phyloP scores from a whole-genome alignment of 1,284 basidiomycete species.

The Microbotryum silenes-acaulis region DNA sequence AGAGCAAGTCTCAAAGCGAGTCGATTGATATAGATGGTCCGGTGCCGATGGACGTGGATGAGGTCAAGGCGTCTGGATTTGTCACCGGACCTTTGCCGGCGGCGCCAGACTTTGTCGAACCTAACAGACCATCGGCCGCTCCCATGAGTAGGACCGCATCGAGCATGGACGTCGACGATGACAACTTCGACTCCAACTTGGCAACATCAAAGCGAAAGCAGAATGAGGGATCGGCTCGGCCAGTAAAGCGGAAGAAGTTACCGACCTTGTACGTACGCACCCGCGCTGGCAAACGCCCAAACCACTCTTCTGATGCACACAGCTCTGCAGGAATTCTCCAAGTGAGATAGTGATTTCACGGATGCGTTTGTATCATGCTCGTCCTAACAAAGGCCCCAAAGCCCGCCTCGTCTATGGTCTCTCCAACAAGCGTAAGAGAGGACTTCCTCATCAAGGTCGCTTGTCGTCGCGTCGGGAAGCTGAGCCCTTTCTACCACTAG shows the following conservation, averaged over 20 bases:
- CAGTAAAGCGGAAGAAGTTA: constrained; percentile 10
- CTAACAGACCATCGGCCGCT: background rate
- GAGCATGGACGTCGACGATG: background rate
- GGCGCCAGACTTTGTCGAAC: background rate
- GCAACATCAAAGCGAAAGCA: constrained; percentile 41
- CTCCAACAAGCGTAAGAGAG: constrained; percentile 37
- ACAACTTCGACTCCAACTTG: constrained; percentile 11
- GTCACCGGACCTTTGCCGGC: background rate
- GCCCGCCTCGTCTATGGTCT: constrained; percentile 35
- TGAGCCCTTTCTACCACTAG: constrained; percentile 21
- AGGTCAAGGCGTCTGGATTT: background rate
- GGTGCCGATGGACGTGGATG: background rate
- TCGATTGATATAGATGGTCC: background rate
- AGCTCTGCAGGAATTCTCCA: constrained; percentile 13
- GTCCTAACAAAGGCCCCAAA: constrained; percentile 24
- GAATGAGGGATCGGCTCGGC: constrained; percentile 26
- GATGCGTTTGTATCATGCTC: constrained; percentile 41
- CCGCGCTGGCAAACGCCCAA: no score
- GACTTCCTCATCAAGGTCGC: background rate
- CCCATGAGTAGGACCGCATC: background rate
- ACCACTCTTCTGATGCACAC: no score
- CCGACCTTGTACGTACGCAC: constrained; percentile 3
- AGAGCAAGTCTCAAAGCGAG: background rate
- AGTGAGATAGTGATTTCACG: constrained; percentile 34
- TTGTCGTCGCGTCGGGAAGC: background rate